Evolutionary conservation across 1,284 basidiomycete species (phyloP), one percentile per base, ranked within the genome.

Genomic region (Ceratorhiza oryzae-sativae): DNA sequence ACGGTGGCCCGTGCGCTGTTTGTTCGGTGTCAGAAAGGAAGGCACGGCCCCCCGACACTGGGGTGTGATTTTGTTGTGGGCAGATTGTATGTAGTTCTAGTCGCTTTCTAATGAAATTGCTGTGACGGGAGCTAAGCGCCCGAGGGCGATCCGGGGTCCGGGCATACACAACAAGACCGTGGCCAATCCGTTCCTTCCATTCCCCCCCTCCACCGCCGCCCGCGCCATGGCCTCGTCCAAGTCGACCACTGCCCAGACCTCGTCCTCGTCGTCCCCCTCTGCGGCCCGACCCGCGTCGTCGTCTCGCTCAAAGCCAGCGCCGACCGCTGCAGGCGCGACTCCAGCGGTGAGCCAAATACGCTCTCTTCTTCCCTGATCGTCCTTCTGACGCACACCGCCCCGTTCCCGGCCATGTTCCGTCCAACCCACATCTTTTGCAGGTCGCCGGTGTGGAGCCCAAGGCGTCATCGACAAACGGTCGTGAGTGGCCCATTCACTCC

Each of bases 131-230:
- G 27, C 23, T 15, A 67, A 67, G 63, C 63, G 63, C 63, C 48
- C 49, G 49, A 23, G 34, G 36, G 49, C 13, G 20, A 23, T 53
- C 49, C 27, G 49, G 63, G 63, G 48, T 32, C 51, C 6, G 49
- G 5, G 12, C 18, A 25, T 6, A 49, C 48, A 49, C 48, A 49
- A 49, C 48, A 49, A 49, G 20, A 49, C 48, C 48, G 10, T 49
- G 48, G 48, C 48, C 48, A 2, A n/a, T 25, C 20, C 23, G 25
- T 49, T 27, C 25, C 48, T 49, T 49, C 48, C 53, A 48, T 55
- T 49, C 63, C 39, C 63, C 23, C 51, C 63, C 63, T 67, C 63
- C 48, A 67, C 63, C 63, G 63, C 63, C 63, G 49, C 49, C 63
- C 63, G 49, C 48, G n/a, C n/a, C 27, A 55, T 55, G 63, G 34